phyloP scores from a whole-genome alignment of 352 stramenopile species.

The Aphanomyces euteiches region DNA sequence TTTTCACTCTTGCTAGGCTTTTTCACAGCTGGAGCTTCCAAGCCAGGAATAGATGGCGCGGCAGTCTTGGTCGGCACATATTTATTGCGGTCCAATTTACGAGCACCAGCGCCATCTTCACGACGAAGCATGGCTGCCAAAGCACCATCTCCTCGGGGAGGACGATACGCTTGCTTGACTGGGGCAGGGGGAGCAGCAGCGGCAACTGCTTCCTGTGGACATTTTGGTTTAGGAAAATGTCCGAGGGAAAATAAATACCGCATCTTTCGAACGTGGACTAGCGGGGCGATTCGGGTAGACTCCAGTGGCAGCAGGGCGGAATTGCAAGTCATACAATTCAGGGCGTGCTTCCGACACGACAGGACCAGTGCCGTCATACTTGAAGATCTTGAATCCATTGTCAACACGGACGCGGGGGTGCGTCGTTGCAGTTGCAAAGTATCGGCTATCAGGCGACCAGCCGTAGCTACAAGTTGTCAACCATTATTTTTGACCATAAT shows the following conservation, averaged over 20 bases:
- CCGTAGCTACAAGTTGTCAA: constrained; percentile 35
- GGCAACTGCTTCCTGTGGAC: constrained; percentile 32
- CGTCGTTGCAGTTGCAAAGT: constrained; percentile 94
- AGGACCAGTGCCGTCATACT: constrained; percentile 92
- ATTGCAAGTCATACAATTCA: constrained; percentile 86
- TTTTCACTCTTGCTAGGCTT: constrained; percentile 75
- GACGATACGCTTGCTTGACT: constrained; percentile 75
- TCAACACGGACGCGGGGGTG: constrained; percentile 98
- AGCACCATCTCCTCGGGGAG: constrained; percentile 80
- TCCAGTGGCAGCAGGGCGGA: constrained; percentile 63
- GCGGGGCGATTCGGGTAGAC: constrained; percentile 87
- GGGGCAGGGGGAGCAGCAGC: constrained; percentile 44
- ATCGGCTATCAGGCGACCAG: constrained; percentile 94
- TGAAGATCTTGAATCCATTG: constrained; percentile 96
- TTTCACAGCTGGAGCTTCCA: constrained; percentile 51
- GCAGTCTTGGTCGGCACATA: constrained; percentile 54
- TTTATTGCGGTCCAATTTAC: constrained; percentile 84
- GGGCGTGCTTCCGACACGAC: constrained; percentile 79
- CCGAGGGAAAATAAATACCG: constrained; percentile 11
- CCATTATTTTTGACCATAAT: not conserved
- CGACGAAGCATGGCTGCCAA: constrained; percentile 93
- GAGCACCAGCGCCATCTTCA: constrained; percentile 61
- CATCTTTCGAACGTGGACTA: constrained; percentile 71
- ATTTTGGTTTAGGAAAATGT: not conserved
- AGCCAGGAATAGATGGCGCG: constrained; percentile 53